Base-by-base conservation (phyloP, 257 asterid species). In the Salvia hispanica region DNA sequence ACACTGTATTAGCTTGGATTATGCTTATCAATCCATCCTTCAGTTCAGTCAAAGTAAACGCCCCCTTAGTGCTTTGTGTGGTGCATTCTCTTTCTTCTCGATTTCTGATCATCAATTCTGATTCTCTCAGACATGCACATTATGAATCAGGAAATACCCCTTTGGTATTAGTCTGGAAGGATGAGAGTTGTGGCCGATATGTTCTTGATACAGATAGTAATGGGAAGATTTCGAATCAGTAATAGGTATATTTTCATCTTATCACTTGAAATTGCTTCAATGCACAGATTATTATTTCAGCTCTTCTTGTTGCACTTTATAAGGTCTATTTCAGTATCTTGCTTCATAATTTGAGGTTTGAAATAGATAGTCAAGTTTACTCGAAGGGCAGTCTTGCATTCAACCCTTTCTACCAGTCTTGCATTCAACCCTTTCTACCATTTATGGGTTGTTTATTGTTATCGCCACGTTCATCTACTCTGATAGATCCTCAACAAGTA, bases 81-180 rank as follows among this genome's bases (percentile, higher is more conserved):
- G 25, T 5, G 25, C 58, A 52, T 2, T 69, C 36, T 74, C 64
- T 50, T 21, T 39, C 7, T 52, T 42, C 10, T 11, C 59, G 6
- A 5, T n/a, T 64, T 66, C 48, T 45, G 5, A 52, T 47, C 31
- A 2, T 46, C 42, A 42, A 16, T 39, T 60, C 53, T 74, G 51
- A 60, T 46, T 72, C 60, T 62, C 64, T 70, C 82, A 94, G 99
- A 91, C 90, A 91, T 78, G 95, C 98, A 70, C 96, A 94, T 69
- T 94, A 94, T 75, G 92, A 94, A 78, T 64, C 91, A 34, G 96
- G 99, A 69, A 88, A 84, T 83, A 94, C 99, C 33, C 98, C 98
- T 6, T 71, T 91, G 71, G 85, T 84, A 62, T 81, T 94, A 72
- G 91, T 94, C 47, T 94, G 99, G 99, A 94, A 94, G 82, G 97